Percentiles rank a stretch among this genome's conserved stretches.
Evolutionary conservation across 2,329 filamentous ascomycete species (phyloP).

Genomic region (Kalaharituber pfeilii): DNA sequence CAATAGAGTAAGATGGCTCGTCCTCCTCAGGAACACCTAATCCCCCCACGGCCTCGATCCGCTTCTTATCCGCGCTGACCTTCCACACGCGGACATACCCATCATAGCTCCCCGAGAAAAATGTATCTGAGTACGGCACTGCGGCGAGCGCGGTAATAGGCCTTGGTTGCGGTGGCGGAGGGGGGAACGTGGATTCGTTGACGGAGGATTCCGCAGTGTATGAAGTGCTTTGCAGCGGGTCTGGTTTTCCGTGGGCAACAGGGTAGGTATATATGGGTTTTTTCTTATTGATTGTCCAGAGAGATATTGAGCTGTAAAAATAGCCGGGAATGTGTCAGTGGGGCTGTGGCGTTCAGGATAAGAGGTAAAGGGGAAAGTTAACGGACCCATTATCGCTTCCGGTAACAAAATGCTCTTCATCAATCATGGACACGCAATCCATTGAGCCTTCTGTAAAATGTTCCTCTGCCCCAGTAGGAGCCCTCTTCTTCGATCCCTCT

Average conservation of each 20-base stretch:
- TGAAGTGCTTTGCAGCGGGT: constrained; percentile 46
- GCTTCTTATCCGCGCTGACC: constrained; percentile 64
- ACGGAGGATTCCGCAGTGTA: constrained; percentile 46
- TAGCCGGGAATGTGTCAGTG: not conserved
- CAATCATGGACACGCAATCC: constrained; percentile 80
- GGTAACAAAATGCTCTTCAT: constrained; percentile 76
- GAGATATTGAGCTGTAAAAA: constrained; percentile 44
- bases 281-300: constrained; percentile 89
- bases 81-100: constrained; percentile 74
- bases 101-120: constrained; percentile 89
- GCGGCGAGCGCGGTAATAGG: constrained; percentile 81
- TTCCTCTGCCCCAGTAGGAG: constrained; percentile 30
- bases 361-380: too few species aligned
- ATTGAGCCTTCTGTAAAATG: constrained; percentile 60
- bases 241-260: constrained; percentile 71
- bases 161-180: constrained; percentile 51
- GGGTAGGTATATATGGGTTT: constrained; percentile 70
- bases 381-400: constrained; percentile 79
- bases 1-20: constrained; percentile 9
- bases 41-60: constrained; percentile 53
- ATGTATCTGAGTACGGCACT: constrained; percentile 75
- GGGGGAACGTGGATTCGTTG: constrained; percentile 39
- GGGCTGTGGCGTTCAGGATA: not conserved
- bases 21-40: constrained; percentile 34
- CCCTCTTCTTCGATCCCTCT: constrained; percentile 24